Conservation (phyloP, 2,329 filamentous ascomycete genomes). For the Exophiala viscosa region DNA sequence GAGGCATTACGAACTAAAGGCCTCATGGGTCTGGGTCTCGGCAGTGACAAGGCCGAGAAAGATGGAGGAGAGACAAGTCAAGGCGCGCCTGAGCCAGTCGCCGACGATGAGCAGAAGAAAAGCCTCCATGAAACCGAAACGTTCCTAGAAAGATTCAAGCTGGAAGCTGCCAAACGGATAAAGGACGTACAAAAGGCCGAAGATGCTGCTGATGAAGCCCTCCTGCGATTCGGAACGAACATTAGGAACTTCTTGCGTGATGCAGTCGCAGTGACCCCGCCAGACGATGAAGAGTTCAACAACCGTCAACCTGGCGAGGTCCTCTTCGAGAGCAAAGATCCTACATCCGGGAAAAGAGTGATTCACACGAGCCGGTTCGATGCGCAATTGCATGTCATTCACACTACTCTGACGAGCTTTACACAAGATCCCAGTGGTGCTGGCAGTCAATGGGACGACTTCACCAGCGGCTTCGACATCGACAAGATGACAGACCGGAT, state of each 20-base stretch:
- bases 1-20: conserved; percentile 62
- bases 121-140: conserved; percentile 50
- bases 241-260: conserved; percentile 86
- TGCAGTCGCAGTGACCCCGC: conserved; percentile 81
- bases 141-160: conserved; percentile 71
- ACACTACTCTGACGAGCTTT: conserved; percentile 78
- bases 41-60: conserved; percentile 26
- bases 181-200: conserved; percentile 89
- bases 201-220: conserved; percentile 91
- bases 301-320: conserved; percentile 53
- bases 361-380: conserved; percentile 94
- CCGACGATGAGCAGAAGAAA: conserved; percentile 31
- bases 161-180: conserved; percentile 75
- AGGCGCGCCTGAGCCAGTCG: conserved; percentile 23
- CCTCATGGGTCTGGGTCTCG: conserved; percentile 17
- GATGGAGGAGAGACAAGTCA: conserved; percentile 34
- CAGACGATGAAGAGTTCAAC: conserved; percentile 42
- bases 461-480: conserved; percentile 71
- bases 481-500: conserved; percentile 84
- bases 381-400: conserved; percentile 91
- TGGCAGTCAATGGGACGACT: conserved; percentile 61
- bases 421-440: conserved; percentile 65
- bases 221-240: conserved; percentile 86
- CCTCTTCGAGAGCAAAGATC: conserved; percentile 91
- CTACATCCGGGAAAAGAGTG: conserved; percentile 77